Percentiles rank a stretch among this genome's conserved stretches.
These are phyloP conservation scores for Ambrosiella beaveri DNA, from an alignment of 2,329 filamentous ascomycete species.

Conservation along the genomic window DNA sequence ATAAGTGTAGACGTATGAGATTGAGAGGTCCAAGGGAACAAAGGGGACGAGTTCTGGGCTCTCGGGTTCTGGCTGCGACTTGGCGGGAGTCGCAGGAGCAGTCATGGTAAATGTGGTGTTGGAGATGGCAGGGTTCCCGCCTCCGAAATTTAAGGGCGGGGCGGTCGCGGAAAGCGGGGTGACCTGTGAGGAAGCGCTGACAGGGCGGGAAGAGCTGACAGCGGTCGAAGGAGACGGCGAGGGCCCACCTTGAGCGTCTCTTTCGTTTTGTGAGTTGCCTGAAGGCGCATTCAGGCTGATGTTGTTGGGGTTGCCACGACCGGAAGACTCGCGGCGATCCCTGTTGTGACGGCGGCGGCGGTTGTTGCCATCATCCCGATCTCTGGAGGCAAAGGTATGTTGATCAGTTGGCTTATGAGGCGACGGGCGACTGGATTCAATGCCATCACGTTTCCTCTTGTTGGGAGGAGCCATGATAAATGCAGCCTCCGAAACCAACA, in stretches of 20 bases:
- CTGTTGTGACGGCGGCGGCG: slow-evolving; percentile 30
- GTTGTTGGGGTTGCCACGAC: slow-evolving; percentile 16
- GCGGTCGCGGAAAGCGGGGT: background rate
- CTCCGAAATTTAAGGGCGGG: slow-evolving; percentile 3
- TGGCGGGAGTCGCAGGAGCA: background rate
- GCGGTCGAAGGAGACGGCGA: slow-evolving; percentile 9
- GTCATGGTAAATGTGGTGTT: slow-evolving; percentile 1
- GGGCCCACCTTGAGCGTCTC: slow-evolving; percentile 4
- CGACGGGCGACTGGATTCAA: slow-evolving; percentile 32
- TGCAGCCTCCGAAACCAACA: slow-evolving; percentile 10
- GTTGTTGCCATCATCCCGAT: slow-evolving; percentile 27
- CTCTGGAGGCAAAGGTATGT: slow-evolving; percentile 34
- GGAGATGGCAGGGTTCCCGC: slow-evolving; percentile 14
- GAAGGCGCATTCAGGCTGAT: background rate
- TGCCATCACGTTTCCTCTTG: slow-evolving; percentile 35
- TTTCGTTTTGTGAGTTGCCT: background rate
- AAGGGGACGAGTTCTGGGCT: background rate
- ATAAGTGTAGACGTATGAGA: slow-evolving; percentile 18
- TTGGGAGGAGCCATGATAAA: slow-evolving; percentile 39
- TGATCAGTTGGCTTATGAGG: slow-evolving; percentile 45
- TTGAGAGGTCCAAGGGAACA: slow-evolving; percentile 3
- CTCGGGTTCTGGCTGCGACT: background rate
- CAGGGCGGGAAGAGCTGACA: slow-evolving; percentile 8
- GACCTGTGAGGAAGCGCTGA: slow-evolving; percentile 11
- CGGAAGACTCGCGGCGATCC: slow-evolving; percentile 35